phyloP scores from a whole-genome alignment of 2,329 filamentous ascomycete species.

The Xylariales sp. region DNA sequence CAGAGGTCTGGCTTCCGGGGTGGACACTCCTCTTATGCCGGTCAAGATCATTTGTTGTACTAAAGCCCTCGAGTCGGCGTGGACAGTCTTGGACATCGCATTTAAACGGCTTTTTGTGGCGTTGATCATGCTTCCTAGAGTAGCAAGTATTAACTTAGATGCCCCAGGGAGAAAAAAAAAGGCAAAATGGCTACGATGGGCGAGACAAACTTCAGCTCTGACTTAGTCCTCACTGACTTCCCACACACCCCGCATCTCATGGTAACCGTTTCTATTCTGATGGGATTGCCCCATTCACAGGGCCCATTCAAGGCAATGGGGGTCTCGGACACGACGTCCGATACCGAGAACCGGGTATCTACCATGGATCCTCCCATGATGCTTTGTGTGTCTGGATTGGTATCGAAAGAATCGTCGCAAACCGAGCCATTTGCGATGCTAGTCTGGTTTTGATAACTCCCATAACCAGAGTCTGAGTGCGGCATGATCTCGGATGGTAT shows the following conservation, averaged over 20 bases:
- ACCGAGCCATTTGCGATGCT: conserved; percentile 59
- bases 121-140: conserved; percentile 77
- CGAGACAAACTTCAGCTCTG: conserved; percentile 64
- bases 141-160: conserved; percentile 39
- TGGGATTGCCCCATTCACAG: background rate
- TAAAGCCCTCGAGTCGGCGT: conserved; percentile 74
- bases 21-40: conserved; percentile 82
- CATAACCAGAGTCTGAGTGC: conserved; percentile 62
- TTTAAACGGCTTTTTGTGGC: conserved; percentile 74
- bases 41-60: conserved; percentile 83
- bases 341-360: conserved; percentile 43
- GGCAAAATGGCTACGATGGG: background rate
- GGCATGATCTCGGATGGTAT: conserved; percentile 54
- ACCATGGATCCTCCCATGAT: conserved; percentile 51
- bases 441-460: conserved; percentile 53
- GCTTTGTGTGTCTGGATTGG: conserved; percentile 54
- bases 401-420: conserved; percentile 56
- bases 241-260: conserved; percentile 55
- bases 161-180: background rate
- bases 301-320: conserved; percentile 22
- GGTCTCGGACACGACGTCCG: conserved; percentile 36
- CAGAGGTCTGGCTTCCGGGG: conserved; percentile 57
- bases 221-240: conserved; percentile 60
- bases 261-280: conserved; percentile 40
- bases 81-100: conserved; percentile 70